These are phyloP conservation scores for Penicillium sp. DNA, from an alignment of 2,329 filamentous ascomycete species.

Conservation along the genomic window DNA sequence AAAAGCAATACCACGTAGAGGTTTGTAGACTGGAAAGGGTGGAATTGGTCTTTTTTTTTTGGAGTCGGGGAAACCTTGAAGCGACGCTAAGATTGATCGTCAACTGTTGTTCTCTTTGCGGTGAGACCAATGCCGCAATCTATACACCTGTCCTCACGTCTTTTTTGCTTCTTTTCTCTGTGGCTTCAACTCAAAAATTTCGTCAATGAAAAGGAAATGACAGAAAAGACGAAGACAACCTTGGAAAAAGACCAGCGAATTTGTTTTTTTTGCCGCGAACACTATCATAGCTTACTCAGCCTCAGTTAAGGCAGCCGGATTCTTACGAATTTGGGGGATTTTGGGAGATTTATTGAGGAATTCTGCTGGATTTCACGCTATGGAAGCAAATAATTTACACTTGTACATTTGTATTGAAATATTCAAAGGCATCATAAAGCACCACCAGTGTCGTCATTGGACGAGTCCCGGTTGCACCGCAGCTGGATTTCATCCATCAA, in stretches of 20 bases:
- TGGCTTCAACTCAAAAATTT: not conserved
- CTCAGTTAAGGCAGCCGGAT: slow-evolving; percentile 22
- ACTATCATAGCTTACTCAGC: slow-evolving; percentile 20
- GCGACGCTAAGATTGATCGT: slow-evolving; percentile 9
- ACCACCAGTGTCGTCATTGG: not conserved
- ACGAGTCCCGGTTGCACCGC: slow-evolving; percentile 1
- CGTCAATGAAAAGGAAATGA: too few relatives aligned
- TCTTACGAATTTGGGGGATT: not conserved
- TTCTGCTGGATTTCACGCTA: not conserved
- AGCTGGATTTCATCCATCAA: slow-evolving; percentile 49
- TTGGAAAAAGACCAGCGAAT: not conserved
- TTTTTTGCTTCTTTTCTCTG: not conserved
- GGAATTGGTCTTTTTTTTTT: slow-evolving; percentile 11
- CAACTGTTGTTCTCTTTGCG: slow-evolving; percentile 1
- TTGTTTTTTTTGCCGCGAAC: not conserved
- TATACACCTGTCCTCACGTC: not conserved
- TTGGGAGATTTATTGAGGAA: not conserved
- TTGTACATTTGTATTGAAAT: not conserved
- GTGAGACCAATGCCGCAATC: not conserved
- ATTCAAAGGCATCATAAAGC: not conserved
- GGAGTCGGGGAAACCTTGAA: slow-evolving; percentile 8
- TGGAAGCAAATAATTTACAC: not conserved
- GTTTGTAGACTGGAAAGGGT: slow-evolving; percentile 1
- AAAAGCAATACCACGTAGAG: not conserved
- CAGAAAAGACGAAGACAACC: not conserved